These are phyloP conservation scores for slime mould (Dictyostelium discoideum) DNA, from an alignment of 78 protist species.

Conservation along the genomic window DNA sequence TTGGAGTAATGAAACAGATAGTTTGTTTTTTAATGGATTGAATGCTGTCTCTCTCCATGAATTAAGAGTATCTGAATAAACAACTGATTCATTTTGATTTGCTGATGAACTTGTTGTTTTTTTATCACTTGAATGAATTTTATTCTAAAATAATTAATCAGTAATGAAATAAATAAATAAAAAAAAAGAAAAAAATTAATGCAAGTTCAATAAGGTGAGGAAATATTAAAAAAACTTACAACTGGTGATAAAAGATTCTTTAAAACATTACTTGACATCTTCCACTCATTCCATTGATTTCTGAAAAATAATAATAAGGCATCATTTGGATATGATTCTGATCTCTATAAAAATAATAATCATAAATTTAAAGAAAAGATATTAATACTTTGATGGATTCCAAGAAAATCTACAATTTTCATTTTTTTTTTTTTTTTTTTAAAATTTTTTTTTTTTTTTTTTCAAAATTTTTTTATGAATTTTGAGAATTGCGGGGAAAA, in stretches of 20 bases:
- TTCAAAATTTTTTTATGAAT: background rate
- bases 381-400: background rate
- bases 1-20: slow-evolving; percentile 31
- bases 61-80: slow-evolving; percentile 34
- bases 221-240: slow-evolving; percentile 27
- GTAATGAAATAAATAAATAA: background rate
- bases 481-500: background rate
- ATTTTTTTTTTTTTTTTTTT: background rate
- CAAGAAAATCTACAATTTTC: background rate
- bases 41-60: slow-evolving; percentile 75
- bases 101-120: background rate
- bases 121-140: slow-evolving; percentile 37
- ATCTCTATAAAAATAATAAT: slow-evolving; percentile 4
- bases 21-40: slow-evolving; percentile 35
- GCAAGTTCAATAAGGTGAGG: background rate
- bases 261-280: slow-evolving; percentile 56
- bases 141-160: slow-evolving; percentile 4
- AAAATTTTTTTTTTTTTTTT: background rate
- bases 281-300: slow-evolving; percentile 85
- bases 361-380: background rate
- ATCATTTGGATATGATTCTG: slow-evolving; percentile 50
- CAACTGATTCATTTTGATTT: slow-evolving; percentile 21
- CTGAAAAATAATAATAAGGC: slow-evolving; percentile 60
- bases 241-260: slow-evolving; percentile 76
- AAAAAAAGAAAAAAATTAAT: background rate